A percentile compares a stretch with the other conserved stretches of the same genome.
Evolutionary conservation across 208 protist genomes (phyloP).

Genomic region (Trypanosoma congolense): DNA sequence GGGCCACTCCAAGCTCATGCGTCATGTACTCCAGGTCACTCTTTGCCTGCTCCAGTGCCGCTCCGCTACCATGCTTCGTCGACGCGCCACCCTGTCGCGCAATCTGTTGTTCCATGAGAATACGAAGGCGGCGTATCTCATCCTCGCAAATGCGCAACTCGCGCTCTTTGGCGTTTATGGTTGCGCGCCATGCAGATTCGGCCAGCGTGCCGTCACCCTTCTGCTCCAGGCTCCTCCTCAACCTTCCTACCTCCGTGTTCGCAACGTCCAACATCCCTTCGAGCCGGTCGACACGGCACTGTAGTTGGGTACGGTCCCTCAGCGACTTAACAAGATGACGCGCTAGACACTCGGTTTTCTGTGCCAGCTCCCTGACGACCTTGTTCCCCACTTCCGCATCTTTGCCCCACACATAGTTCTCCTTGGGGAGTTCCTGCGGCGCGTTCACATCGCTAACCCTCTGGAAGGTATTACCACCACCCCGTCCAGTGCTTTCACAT

Average conservation of each 20-base stretch:
- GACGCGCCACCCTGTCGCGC: slow-evolving; percentile 21
- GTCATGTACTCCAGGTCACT: slow-evolving; percentile 29
- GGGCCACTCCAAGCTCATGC: slow-evolving; percentile 55
- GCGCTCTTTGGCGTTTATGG: slow-evolving; percentile 65
- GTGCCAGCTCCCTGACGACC: slow-evolving; percentile 33
- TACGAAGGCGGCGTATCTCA: slow-evolving; percentile 62
- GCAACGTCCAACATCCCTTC: slow-evolving; percentile 58
- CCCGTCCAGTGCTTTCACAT: too few relatives aligned
- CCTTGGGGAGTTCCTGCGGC: slow-evolving; percentile 17
- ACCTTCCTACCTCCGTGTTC: slow-evolving; percentile 52
- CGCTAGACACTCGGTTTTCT: slow-evolving; percentile 74
- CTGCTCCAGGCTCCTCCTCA: slow-evolving; percentile 42
- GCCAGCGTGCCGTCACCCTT: slow-evolving; percentile 31
- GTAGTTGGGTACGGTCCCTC: slow-evolving; percentile 56
- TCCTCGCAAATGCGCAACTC: slow-evolving; percentile 76
- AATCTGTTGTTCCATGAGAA: slow-evolving; percentile 49
- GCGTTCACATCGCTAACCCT: background rate
- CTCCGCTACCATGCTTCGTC: background rate
- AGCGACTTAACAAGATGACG: slow-evolving; percentile 76
- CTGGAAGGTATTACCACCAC: too few relatives aligned
- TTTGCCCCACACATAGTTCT: slow-evolving; percentile 53
- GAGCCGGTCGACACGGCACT: slow-evolving; percentile 48
- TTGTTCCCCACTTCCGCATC: too few relatives aligned
- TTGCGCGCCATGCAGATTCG: slow-evolving; percentile 28
- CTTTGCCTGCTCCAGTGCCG: slow-evolving; percentile 12